Evolutionary conservation across 768 basidiomycete genomes (phyloP).

Genomic region (Podaxis sp.): DNA sequence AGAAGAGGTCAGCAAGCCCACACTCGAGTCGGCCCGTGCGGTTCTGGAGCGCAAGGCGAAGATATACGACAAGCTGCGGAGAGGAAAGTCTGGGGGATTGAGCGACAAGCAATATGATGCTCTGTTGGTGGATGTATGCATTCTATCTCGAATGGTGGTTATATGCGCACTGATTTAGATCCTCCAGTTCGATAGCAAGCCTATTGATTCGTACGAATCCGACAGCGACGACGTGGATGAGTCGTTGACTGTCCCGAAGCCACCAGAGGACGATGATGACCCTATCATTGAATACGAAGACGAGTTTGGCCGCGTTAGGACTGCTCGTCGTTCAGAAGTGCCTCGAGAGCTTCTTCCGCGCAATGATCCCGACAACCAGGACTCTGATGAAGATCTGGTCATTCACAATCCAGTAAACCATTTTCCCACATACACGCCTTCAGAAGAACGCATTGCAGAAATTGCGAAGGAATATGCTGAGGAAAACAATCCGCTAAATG

Average conservation of each 20-base stretch:
- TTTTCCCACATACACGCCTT: slow-evolving; percentile 87
- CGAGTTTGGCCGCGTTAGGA: slow-evolving; percentile 79
- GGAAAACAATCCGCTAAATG: slow-evolving; percentile 61
- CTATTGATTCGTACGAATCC: slow-evolving; percentile 47
- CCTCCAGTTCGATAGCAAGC: slow-evolving; percentile 63
- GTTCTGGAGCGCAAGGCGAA: slow-evolving; percentile 73
- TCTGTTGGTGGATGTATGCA: slow-evolving; percentile 72
- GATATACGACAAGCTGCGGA: slow-evolving; percentile 74
- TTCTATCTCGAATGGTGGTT: neutral
- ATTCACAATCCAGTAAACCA: slow-evolving; percentile 67
- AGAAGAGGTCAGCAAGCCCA: slow-evolving; percentile 64
- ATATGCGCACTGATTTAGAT: neutral
- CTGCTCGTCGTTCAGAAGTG: slow-evolving; percentile 67
- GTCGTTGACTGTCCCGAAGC: slow-evolving; percentile 57
- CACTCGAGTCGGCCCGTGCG: slow-evolving; percentile 67
- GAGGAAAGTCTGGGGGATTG: slow-evolving; percentile 76
- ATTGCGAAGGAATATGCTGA: slow-evolving; percentile 70
- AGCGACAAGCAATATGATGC: slow-evolving; percentile 69
- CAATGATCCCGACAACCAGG: slow-evolving; percentile 35
- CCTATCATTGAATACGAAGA: slow-evolving; percentile 84
- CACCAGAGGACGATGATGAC: slow-evolving; percentile 48
- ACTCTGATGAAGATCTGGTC: slow-evolving; percentile 28
- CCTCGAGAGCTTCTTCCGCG: slow-evolving; percentile 58
- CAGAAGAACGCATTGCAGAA: slow-evolving; percentile 71
- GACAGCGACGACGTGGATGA: slow-evolving; percentile 80